Evolutionary conservation across 148 eudicot species (phyloP), one percentile per base, ranked within the genome.

Genomic region (Camellia sinensis): DNA sequence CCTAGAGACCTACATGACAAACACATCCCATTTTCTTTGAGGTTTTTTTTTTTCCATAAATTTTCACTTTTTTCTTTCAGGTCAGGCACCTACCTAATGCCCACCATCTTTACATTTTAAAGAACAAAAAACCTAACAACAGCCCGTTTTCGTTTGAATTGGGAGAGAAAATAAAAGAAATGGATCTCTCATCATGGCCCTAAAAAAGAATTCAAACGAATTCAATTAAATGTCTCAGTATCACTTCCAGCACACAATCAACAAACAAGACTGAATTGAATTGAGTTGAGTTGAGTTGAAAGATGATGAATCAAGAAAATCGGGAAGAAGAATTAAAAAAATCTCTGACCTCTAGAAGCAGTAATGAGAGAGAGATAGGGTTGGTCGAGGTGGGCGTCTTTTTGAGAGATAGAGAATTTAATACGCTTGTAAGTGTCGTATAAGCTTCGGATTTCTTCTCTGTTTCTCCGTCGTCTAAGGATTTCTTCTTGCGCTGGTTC

Each of bases 321-420:
- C 71, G 21, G 79, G 53, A 37, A 67, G 7, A 80, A 53, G 29
- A 17, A 54, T 41, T 41, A 5, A 3, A 80, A 69, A 18, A 29
- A 29, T 29, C 45, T 76, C 67, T 40, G 61, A 96, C 99, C 97
- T 94, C 95, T 76, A 68, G 97, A 86, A 63, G 97, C 93, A 52
- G 91, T 84, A 71, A 97, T 89, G 76, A 97, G 93, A 63, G 97
- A 88, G 74, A 88, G 89, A 80, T 90, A 97, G 41, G 97, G 90
- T 67, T 90, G 94, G 67, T 94, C 95, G 65, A 97, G 88, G 22
- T 94, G 86, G 53, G 85, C 75, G 7, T 91, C 89, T 37, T 77
- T 87, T 5, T 77, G 73, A 40, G 84, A 82, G 61, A 88, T 77
- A 78, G 92, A 92, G 41, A 86, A 82, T 69, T 90, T 94, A 13